These are phyloP conservation scores for Pycnococcus provasolii DNA, from an alignment of 139 green algal genomes.

Conservation along the genomic window DNA sequence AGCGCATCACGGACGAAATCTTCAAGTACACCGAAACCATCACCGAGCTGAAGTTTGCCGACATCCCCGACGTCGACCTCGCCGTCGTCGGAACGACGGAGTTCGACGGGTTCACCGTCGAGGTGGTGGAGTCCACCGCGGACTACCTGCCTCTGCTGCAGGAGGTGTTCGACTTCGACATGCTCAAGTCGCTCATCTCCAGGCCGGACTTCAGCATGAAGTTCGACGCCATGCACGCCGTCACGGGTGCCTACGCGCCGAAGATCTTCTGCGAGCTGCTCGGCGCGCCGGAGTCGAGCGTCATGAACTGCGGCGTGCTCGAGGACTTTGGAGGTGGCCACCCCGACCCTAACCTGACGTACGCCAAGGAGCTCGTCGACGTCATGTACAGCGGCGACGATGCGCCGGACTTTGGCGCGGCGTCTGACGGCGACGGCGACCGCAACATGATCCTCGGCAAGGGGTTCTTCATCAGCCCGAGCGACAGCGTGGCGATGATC, in stretches of 20 bases:
- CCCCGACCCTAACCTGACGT: slow-evolving; percentile 98
- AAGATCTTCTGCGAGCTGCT: slow-evolving; percentile 76
- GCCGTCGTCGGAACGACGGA: slow-evolving; percentile 51
- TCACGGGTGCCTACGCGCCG: slow-evolving; percentile 89
- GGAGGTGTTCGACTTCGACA: slow-evolving; percentile 91
- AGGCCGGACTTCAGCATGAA: slow-evolving; percentile 78
- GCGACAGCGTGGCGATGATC: slow-evolving; percentile 95
- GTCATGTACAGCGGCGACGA: slow-evolving; percentile 57
- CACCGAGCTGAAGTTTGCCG: slow-evolving; percentile 62
- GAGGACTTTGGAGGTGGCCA: slow-evolving; percentile 92
- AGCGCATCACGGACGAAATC: slow-evolving; percentile 97
- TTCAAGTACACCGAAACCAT: slow-evolving; percentile 71
- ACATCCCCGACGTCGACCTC: slow-evolving; percentile 91
- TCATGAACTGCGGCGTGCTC: slow-evolving; percentile 26
- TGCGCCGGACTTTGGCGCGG: slow-evolving; percentile 64
- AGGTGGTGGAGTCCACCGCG: slow-evolving; percentile 81
- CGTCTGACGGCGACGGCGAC: slow-evolving; percentile 71
- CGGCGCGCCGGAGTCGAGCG: slow-evolving; percentile 21
- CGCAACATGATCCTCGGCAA: slow-evolving; percentile 98
- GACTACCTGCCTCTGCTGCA: slow-evolving; percentile 76
- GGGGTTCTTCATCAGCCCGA: slow-evolving; percentile 94
- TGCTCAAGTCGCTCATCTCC: slow-evolving; percentile 67
- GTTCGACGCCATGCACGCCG: slow-evolving; percentile 94
- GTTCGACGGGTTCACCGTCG: slow-evolving; percentile 80
- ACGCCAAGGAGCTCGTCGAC: slow-evolving; percentile 92